These are phyloP conservation scores for Cochlearia excelsa DNA, from an alignment of 345 rosid genomes.

Conservation along the genomic window DNA sequence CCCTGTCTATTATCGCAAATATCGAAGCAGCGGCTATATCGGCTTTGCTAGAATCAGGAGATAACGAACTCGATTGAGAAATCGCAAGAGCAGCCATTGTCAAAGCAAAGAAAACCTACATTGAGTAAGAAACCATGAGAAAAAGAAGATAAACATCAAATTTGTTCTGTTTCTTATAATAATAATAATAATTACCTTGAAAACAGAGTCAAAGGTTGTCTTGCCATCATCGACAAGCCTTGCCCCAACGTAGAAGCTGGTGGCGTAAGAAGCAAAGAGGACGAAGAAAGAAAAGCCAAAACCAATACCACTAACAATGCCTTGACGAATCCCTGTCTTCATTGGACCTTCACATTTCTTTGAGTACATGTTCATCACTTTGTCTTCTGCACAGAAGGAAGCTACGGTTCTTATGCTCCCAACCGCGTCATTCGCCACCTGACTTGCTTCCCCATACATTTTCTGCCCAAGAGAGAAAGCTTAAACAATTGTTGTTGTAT, in stretches of 20 bases:
- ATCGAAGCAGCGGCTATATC: conserved; percentile 64
- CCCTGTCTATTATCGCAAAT: conserved; percentile 56
- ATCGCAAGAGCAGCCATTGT: conserved; percentile 61
- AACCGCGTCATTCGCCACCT: conserved; percentile 85
- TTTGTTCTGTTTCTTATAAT: neutral
- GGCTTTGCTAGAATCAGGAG: conserved; percentile 62
- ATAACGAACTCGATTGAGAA: conserved; percentile 64
- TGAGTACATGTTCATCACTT: conserved; percentile 66
- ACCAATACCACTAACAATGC: conserved; percentile 64
- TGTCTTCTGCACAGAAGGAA: conserved; percentile 86
- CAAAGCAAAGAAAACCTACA: conserved; percentile 70
- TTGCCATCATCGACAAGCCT: conserved; percentile 51
- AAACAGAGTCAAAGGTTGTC: conserved; percentile 59
- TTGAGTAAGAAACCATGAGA: no score
- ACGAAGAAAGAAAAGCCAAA: conserved; percentile 66
- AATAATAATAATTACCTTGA: conserved; percentile 38
- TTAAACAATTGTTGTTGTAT: no score
- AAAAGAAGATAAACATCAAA: no score
- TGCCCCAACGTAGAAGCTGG: conserved; percentile 78
- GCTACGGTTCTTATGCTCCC: conserved; percentile 89
- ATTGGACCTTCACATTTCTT: conserved; percentile 79
- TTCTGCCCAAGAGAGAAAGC: conserved; percentile 36
- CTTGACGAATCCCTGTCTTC: conserved; percentile 65
- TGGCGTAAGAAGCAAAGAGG: conserved; percentile 52
- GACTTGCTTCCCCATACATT: conserved; percentile 90